Evolutionary conservation across 2,329 filamentous ascomycete genomes (phyloP), one percentile per base, ranked within the genome.

Genomic region (Hymenoscyphus fraxineus): DNA sequence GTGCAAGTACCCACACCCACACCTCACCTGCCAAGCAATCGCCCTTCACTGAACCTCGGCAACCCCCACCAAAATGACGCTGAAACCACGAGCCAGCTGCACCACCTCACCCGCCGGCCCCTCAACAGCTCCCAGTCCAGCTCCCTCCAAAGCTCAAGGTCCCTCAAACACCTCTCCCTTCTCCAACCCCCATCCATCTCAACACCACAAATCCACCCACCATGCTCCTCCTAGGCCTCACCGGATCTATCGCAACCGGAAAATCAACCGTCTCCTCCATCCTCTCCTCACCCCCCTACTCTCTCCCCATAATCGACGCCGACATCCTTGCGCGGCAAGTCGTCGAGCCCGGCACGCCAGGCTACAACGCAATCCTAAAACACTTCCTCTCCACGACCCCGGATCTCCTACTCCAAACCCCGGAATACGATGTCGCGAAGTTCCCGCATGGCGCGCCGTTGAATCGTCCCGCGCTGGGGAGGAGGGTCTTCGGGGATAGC

Each of bases 161-260:
- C 22, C 22, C 6, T 51, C 22, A 13, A 22, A 10, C 44, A 19
- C 44, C 44, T 22, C 35, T 19, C n/a, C n/a, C n/a, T 16, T n/a
- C 15, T 31, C 22, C 9, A 19, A 9, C 16, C 15, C 22, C 9
- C 22, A 9, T 32, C 54, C n/a, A 32, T 57, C 31, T 16, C 55
- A 12, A 9, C 12, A 16, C 31, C 31, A n/a, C 31, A 57, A n/a
- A 22, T 38, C 55, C 13, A 57, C 31, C 54, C 15, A 9, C 15
- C 55, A 31, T 98, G 95, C 86, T 98, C 59, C 88, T 99, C 73
- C 93, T 99, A 72, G 95, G 95, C 64, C 87, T 99, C 32, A 99
- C 95, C 9, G 95, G 95, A 76, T 97, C 93, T 66, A 98, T 99
- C 75, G 95, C 95, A 66, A 99, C 95, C 6, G 95, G 95, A 77